A percentile compares a stretch with the other conserved stretches of the same genome.
Conservation (phyloP, 805 yeast genomes). For the Metschnikowia bowlesiae region DNA sequence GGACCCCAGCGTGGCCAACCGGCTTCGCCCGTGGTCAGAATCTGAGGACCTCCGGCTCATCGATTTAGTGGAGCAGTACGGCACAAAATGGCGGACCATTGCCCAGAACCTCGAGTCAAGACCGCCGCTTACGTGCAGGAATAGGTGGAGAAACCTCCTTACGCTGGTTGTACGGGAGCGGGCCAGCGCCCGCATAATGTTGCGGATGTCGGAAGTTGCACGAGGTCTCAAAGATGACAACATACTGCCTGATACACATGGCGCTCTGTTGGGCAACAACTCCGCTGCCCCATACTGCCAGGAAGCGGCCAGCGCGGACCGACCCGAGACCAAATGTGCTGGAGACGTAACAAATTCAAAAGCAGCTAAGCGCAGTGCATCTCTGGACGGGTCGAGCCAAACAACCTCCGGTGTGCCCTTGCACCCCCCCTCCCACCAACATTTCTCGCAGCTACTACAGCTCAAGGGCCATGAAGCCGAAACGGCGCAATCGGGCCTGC, state of each 20-base stretch:
- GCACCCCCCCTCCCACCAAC: not conserved
- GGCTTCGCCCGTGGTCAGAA: conserved; percentile 73
- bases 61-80: conserved; percentile 62
- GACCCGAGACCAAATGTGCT: no score
- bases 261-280: not conserved
- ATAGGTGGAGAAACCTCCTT: conserved; percentile 85
- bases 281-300: not conserved
- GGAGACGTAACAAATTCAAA: no score
- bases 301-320: no score
- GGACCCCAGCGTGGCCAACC: conserved; percentile 73
- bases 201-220: conserved; percentile 49
- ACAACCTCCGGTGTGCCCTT: not conserved
- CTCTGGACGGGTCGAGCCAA: not conserved
- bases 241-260: not conserved
- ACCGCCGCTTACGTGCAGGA: conserved; percentile 85
- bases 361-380: not conserved
- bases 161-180: conserved; percentile 68
- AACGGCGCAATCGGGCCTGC: no score
- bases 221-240: not conserved
- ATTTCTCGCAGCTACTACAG: not conserved
- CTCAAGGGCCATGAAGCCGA: not conserved
- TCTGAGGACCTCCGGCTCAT: conserved; percentile 73
- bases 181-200: conserved; percentile 51
- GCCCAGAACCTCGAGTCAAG: conserved; percentile 68
- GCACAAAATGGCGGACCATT: conserved; percentile 87